Evolutionary conservation across 2,329 filamentous ascomycete species (phyloP).

Genomic region (Huntiella savannae): DNA sequence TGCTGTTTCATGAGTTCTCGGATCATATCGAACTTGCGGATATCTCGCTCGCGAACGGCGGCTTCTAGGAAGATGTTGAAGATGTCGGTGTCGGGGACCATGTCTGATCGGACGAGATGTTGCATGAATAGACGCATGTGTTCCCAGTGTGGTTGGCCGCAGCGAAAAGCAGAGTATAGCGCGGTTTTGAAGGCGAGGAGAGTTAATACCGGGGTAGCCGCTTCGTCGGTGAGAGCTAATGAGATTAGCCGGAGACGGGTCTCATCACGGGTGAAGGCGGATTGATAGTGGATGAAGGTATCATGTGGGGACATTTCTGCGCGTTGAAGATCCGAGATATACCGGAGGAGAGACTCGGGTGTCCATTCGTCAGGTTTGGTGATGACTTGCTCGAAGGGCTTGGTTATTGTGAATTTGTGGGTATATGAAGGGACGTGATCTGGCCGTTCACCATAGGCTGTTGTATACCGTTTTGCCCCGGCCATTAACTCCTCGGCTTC

Average conservation of each 20-base stretch:
- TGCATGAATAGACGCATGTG: constrained; percentile 20
- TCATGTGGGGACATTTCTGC: constrained; percentile 19
- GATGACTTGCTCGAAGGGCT: constrained; percentile 18
- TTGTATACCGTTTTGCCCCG: constrained; percentile 7
- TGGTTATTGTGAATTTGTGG: constrained; percentile 14
- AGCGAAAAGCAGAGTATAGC: constrained; percentile 21
- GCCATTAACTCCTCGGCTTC: not conserved
- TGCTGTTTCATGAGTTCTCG: constrained; percentile 23
- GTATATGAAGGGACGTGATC: constrained; percentile 13
- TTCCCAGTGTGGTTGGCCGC: constrained; percentile 15
- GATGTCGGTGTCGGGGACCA: constrained; percentile 26
- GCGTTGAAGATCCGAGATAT: constrained; percentile 24
- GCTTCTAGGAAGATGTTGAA: constrained; percentile 30
- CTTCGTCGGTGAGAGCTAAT: constrained; percentile 21
- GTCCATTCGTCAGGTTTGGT: constrained; percentile 24
- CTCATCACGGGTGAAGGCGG: constrained; percentile 20
- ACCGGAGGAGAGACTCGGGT: constrained; percentile 22
- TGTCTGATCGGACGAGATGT: constrained; percentile 19
- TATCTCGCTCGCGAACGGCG: constrained; percentile 22
- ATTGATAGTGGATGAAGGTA: constrained; percentile 20
- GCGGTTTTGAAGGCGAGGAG: constrained; percentile 24
- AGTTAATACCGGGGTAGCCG: constrained; percentile 20
- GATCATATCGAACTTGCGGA: constrained; percentile 23
- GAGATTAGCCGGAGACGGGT: constrained; percentile 22
- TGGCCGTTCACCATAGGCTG: constrained; percentile 7